Conservation (phyloP, 805 yeast genomes). For the Starmerella scarabaei region DNA sequence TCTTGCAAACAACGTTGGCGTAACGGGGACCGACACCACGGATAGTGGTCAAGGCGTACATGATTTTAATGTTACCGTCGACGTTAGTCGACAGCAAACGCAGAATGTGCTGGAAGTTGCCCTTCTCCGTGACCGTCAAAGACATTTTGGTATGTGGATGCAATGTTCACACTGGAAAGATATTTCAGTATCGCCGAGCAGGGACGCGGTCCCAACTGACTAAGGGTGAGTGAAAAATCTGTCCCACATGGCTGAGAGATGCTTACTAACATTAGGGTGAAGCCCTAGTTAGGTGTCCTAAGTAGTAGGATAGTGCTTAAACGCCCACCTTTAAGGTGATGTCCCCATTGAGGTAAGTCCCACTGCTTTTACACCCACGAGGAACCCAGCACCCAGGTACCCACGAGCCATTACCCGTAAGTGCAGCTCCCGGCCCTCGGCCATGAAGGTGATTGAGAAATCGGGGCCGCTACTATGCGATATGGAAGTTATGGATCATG, state of each 20-base stretch:
- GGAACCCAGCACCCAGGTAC: not conserved
- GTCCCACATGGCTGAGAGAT: too few relatives aligned
- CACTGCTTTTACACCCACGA: too few relatives aligned
- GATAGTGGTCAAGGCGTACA: conserved; percentile 99
- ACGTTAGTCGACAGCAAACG: conserved; percentile 99
- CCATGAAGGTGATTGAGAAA: conserved; percentile 34
- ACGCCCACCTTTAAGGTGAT: too few relatives aligned
- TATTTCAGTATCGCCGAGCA: conserved; percentile 7
- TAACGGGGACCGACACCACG: conserved; percentile 99
- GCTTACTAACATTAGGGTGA: too few relatives aligned
- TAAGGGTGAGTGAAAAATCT: not conserved
- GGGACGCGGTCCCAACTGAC: not conserved
- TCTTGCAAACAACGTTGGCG: conserved; percentile 99
- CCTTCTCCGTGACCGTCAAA: conserved; percentile 97
- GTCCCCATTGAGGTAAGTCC: too few relatives aligned
- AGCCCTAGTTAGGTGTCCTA: too few relatives aligned
- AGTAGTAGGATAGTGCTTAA: too few relatives aligned
- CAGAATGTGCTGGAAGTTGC: conserved; percentile 99
- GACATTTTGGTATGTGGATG: conserved; percentile 41
- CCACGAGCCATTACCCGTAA: not conserved
- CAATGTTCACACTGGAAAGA: too few relatives aligned
- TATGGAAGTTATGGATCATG: conserved; percentile 48
- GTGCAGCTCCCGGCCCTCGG: not conserved
- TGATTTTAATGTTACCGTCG: conserved; percentile 99
- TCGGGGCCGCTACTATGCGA: conserved; percentile 52